Percentiles rank a stretch among this genome's conserved stretches.
Conservation (phyloP, 352 stramenopile species). For the Peronospora belbahrii region DNA sequence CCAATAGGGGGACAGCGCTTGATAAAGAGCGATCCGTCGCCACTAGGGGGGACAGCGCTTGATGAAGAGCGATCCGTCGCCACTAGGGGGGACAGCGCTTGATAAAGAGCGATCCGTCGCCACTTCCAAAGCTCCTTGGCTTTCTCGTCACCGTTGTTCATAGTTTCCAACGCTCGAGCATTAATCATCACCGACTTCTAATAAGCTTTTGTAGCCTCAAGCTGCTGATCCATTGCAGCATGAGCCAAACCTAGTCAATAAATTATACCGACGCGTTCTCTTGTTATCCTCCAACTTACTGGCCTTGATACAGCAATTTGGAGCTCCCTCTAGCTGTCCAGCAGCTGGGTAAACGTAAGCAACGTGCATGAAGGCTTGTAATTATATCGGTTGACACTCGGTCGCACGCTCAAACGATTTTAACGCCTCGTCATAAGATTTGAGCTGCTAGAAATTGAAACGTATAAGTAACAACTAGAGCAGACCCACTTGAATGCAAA, state of each 20-base stretch:
- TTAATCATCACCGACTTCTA: constrained; percentile 28
- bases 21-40: too few species aligned
- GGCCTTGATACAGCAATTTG: constrained; percentile 33
- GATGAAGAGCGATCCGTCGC: too few species aligned
- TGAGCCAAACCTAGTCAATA: constrained; percentile 33
- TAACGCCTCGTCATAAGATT: constrained; percentile 39
- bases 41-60: too few species aligned
- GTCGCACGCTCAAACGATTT: constrained; percentile 37
- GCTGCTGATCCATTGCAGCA: constrained; percentile 29
- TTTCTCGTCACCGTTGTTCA: constrained; percentile 4
- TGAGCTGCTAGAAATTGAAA: constrained; percentile 64
- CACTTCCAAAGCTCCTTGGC: constrained; percentile 26
- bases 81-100: too few species aligned
- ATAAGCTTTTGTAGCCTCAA: constrained; percentile 30
- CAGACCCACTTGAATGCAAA: too few species aligned
- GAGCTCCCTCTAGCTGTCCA: constrained; percentile 26
- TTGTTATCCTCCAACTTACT: constrained; percentile 21
- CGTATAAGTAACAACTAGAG: too few species aligned
- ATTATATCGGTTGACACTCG: constrained; percentile 29
- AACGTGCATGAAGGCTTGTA: constrained; percentile 39
- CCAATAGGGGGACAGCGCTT: too few species aligned
- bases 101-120: too few species aligned
- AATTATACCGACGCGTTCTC: constrained; percentile 56
- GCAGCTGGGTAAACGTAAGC: constrained; percentile 36
- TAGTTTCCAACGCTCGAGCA: constrained; percentile 13